Evolutionary conservation across 2,329 filamentous ascomycete species (phyloP), one percentile per base, ranked within the genome.

Genomic region (Aspergillus viridinutans): DNA sequence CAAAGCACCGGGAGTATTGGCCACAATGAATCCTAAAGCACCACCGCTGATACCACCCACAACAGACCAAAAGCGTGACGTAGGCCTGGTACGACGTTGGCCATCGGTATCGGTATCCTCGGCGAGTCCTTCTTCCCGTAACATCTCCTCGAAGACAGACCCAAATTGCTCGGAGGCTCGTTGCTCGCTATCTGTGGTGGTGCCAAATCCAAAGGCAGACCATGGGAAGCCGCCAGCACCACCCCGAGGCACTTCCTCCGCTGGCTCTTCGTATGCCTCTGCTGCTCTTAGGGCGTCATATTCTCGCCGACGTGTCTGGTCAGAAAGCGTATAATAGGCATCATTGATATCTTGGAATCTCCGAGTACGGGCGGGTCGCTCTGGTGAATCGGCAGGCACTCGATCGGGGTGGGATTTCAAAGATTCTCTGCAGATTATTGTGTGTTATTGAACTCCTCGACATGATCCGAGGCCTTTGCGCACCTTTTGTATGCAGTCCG

Each of bases 401-500:
- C 94, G 90, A 73, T 99, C 94, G 1, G 93, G 93, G 73, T 97
- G 93, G 62, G 90, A 92, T 76, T 94, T 96, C 49, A 97, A 81
- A 4, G 93, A 93, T 67, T 90, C 90, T 71, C 89, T 92, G 69
- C 2, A n/a, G 4, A 51, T 21, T 48, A 45, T 38, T 43, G 7
- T 43, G 17, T 35, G 42, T 56, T 52, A 29, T 52, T 50, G 49
- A 58, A 50, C 53, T 64, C 61, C 55, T 42, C 59, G 14, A 26
- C 23, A 28, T 21, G 43, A 26, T 8, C n/a, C 20, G 21, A 14
- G 50, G 7, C 38, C 7, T 38, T 14, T 29, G n/a, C 63, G 40
- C 66, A 90, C 88, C 89, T 88, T 74, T 99, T 99, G 81, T 97
- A 99, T 52, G 92, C 94, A 81, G 90, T 89, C 66, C 93, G 89